These are phyloP conservation scores for Juncus inflexus DNA, from an alignment of 176 grass and related monocot species.

Conservation along the genomic window DNA sequence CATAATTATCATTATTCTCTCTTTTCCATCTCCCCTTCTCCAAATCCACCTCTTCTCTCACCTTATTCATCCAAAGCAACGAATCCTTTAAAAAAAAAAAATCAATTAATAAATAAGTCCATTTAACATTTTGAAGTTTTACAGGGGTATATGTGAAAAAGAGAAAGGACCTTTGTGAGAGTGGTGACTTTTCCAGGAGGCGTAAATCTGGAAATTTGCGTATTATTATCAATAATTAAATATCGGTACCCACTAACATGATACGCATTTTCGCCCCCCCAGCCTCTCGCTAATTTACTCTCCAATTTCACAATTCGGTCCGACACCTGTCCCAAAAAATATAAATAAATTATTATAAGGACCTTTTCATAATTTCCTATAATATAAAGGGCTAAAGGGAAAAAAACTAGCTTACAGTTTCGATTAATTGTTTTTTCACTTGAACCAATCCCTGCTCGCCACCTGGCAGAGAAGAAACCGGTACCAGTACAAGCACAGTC, in stretches of 20 bases:
- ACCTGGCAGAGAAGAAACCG: constrained; percentile 61
- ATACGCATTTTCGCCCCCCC: constrained; percentile 96
- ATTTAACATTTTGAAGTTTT: background rate
- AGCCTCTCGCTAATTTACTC: constrained; percentile 80
- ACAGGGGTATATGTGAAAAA: background rate
- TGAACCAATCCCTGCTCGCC: constrained; percentile 66
- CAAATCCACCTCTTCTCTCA: constrained; percentile 81
- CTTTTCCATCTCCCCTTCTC: constrained; percentile 63
- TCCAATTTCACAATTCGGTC: constrained; percentile 68
- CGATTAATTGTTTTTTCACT: constrained; percentile 73
- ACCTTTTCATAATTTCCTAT: background rate
- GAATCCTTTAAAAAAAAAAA: constrained; percentile 43
- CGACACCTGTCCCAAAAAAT: constrained; percentile 52
- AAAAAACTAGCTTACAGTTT: constrained; percentile 61
- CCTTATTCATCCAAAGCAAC: constrained; percentile 62
- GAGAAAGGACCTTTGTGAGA: constrained; percentile 65
- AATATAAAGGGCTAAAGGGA: background rate
- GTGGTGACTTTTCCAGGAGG: constrained; percentile 90
- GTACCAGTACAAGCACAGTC: constrained; percentile 70
- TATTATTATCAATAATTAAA: constrained; percentile 63
- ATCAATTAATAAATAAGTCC: background rate
- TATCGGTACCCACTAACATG: constrained; percentile 93
- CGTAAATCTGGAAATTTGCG: constrained; percentile 77
- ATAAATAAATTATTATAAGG: constrained; percentile 30
- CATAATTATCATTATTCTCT: constrained; percentile 39